These are phyloP conservation scores for Colletotrichum scovillei DNA, from an alignment of 2,329 filamentous ascomycete species.

Conservation along the genomic window DNA sequence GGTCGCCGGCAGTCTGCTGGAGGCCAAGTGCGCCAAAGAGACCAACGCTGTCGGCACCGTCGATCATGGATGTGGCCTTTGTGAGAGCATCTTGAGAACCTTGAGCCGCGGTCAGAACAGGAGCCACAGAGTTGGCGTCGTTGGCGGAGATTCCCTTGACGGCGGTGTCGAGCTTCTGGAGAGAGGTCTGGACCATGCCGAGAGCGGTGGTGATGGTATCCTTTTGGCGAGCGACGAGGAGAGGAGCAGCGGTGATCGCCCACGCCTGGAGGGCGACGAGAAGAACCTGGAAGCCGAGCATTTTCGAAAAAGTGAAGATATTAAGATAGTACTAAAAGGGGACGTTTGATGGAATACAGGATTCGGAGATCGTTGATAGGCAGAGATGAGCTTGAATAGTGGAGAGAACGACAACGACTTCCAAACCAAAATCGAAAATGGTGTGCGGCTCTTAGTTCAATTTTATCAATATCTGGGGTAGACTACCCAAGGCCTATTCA, in stretches of 20 bases:
- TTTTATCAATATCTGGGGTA: constrained; percentile 19
- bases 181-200: constrained; percentile 14
- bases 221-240: constrained; percentile 6
- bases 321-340: not conserved
- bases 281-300: constrained; percentile 16
- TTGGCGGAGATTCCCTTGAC: constrained; percentile 14
- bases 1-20: constrained; percentile 21
- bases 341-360: not conserved
- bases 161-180: constrained; percentile 24
- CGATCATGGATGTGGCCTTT: constrained; percentile 11
- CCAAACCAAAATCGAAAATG: not conserved
- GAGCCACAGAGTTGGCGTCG: constrained; percentile 13
- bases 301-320: not conserved
- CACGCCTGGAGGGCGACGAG: constrained; percentile 27
- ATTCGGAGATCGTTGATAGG: not conserved
- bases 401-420: constrained; percentile 7
- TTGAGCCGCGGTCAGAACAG: constrained; percentile 24
- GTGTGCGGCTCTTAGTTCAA: constrained; percentile 15
- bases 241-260: constrained; percentile 26
- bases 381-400: not conserved
- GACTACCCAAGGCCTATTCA: not conserved
- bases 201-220: constrained; percentile 27
- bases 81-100: constrained; percentile 7
- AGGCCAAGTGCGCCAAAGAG: constrained; percentile 28
- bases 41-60: constrained; percentile 8